Evolutionary conservation across 345 rosid genomes (phyloP).

Genomic region (Dovyalis caffra): DNA sequence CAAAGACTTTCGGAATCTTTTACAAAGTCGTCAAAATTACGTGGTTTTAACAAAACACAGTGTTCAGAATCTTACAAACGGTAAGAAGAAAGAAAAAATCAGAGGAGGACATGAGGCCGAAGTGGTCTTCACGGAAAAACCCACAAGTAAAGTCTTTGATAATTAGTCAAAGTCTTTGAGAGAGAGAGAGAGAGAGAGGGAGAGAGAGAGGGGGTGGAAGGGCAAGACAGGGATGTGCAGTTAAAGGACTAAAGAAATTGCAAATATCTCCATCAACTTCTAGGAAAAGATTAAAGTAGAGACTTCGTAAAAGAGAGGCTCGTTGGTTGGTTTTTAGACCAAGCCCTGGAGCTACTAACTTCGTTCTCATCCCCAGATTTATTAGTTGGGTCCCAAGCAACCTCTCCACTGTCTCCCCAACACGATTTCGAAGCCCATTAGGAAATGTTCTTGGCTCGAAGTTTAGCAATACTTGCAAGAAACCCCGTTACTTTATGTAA

Average conservation of each 20-base stretch:
- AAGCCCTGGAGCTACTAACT: not conserved
- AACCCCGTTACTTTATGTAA: not conserved
- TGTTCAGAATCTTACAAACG: not conserved
- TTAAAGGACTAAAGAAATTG: too few species aligned
- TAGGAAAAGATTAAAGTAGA: too few species aligned
- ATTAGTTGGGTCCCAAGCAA: not conserved
- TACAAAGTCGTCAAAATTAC: not conserved
- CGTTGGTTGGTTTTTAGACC: not conserved
- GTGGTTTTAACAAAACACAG: not conserved
- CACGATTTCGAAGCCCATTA: not conserved
- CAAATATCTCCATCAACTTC: too few species aligned
- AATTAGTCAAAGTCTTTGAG: too few species aligned
- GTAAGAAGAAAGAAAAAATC: not conserved
- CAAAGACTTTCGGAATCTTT: not conserved
- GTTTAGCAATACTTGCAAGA: not conserved
- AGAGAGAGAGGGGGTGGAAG: too few species aligned
- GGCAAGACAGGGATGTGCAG: too few species aligned
- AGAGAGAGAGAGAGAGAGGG: too few species aligned
- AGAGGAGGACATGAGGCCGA: not conserved
- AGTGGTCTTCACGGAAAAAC: too few species aligned
- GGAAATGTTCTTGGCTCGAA: not conserved
- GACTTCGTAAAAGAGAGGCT: not conserved
- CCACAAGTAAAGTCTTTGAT: too few species aligned
- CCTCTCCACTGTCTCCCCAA: not conserved
- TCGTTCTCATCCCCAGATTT: not conserved